These are phyloP conservation scores for Neonectria coccinea DNA, from an alignment of 2,329 filamentous ascomycete genomes.

Conservation along the genomic window DNA sequence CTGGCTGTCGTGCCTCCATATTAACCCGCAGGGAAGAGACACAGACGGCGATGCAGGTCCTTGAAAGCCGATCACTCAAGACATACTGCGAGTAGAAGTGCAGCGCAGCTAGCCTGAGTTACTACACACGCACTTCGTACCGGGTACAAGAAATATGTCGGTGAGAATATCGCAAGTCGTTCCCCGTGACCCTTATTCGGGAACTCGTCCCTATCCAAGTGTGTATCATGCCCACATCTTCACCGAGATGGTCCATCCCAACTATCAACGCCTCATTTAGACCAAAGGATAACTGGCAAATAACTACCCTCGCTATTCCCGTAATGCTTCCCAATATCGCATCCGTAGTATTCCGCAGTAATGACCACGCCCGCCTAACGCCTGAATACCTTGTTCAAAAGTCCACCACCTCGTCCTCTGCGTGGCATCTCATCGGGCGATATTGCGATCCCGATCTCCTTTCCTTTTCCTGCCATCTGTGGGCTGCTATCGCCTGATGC, in stretches of 20 bases:
- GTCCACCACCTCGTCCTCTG: slow-evolving; percentile 46
- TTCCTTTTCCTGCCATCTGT: slow-evolving; percentile 35
- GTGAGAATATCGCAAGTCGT: slow-evolving; percentile 11
- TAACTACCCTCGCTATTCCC: neutral
- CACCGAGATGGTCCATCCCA: slow-evolving; percentile 11
- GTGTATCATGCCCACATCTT: slow-evolving; percentile 19
- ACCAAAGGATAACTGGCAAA: slow-evolving; percentile 11
- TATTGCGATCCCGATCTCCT: slow-evolving; percentile 34
- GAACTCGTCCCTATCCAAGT: slow-evolving; percentile 2
- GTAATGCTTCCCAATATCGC: slow-evolving; percentile 9
- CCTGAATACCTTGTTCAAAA: slow-evolving; percentile 54
- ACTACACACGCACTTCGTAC: neutral
- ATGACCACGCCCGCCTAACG: slow-evolving; percentile 43
- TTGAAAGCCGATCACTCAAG: neutral
- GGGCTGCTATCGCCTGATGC: slow-evolving; percentile 33
- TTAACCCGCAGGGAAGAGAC: slow-evolving; percentile 8
- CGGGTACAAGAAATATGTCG: slow-evolving; percentile 4
- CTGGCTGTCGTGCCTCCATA: slow-evolving; percentile 32
- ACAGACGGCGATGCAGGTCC: neutral
- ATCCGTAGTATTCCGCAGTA: neutral
- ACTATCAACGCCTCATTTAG: slow-evolving; percentile 19
- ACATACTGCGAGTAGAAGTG: neutral
- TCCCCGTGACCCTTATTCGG: neutral
- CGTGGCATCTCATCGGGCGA: slow-evolving; percentile 39
- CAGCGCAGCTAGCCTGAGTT: neutral